Evolutionary conservation across 164 flowering plant genomes (phyloP).

Genomic region (Macadamia tetraphylla): DNA sequence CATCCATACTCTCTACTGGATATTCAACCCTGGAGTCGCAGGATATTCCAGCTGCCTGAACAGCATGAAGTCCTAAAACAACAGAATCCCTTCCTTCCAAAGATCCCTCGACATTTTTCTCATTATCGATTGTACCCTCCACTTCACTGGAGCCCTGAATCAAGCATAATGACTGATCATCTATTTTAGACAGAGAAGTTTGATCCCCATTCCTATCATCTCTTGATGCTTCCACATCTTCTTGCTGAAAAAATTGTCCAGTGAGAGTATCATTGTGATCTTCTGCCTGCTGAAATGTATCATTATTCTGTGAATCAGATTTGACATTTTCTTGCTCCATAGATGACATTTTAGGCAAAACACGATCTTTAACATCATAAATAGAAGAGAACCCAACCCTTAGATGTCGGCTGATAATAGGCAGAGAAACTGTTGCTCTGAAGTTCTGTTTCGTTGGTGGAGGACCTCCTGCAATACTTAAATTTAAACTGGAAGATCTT

Average conservation of each 20-base stretch:
- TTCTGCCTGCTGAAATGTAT: conserved; percentile 14
- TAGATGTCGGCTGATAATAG: conserved; percentile 67
- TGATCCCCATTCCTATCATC: conserved; percentile 16
- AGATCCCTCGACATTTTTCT: conserved; percentile 1
- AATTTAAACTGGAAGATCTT: conserved; percentile 28
- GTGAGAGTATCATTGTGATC: conserved; percentile 7
- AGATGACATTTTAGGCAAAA: conserved; percentile 1
- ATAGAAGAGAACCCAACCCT: conserved; percentile 48
- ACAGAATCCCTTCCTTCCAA: conserved; percentile 10
- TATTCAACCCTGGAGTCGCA: conserved; percentile 10
- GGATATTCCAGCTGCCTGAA: conserved; percentile 8
- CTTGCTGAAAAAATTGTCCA: conserved; percentile 16
- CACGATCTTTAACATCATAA: conserved; percentile 20
- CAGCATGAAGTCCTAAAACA: conserved; percentile 12
- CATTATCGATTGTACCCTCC: conserved; percentile 7
- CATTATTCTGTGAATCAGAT: conserved; percentile 7
- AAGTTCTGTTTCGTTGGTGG: conserved; percentile 81
- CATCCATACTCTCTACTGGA: conserved; percentile 2
- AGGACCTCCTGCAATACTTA: conserved; percentile 93
- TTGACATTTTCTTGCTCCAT: conserved; percentile 9
- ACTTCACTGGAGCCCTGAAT: conserved; percentile 7
- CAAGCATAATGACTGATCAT: conserved; percentile 13
- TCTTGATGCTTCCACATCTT: conserved; percentile 10
- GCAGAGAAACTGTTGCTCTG: conserved; percentile 74
- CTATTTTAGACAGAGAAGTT: conserved; percentile 5